Conservation (phyloP, 805 yeast species). For the Kluyveromyces starmeri region DNA sequence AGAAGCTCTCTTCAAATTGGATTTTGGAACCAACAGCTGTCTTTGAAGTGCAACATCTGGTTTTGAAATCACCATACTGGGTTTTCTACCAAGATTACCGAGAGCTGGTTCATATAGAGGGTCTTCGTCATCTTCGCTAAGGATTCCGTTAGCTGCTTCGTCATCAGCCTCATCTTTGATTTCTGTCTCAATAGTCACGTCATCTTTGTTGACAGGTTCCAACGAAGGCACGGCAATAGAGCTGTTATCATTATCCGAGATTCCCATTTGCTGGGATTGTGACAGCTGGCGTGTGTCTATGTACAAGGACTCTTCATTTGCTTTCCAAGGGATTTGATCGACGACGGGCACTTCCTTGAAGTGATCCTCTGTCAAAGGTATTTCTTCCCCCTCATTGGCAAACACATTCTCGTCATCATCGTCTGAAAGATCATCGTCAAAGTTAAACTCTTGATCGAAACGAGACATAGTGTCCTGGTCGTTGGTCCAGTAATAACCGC, state of each 20-base stretch:
- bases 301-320: slow-evolving; percentile 1
- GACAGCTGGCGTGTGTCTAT: background rate
- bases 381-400: slow-evolving; percentile 6
- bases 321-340: background rate
- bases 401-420: slow-evolving; percentile 19
- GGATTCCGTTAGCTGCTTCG: slow-evolving; percentile 2
- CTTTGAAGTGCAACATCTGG: background rate
- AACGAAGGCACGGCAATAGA: background rate
- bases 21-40: background rate
- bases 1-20: no score
- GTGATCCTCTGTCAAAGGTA: background rate
- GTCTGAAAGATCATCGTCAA: slow-evolving; percentile 21
- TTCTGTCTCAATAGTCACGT: background rate
- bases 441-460: slow-evolving; percentile 25
- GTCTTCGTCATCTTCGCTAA: slow-evolving; percentile 4
- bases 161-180: slow-evolving; percentile 3
- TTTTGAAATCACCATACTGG: slow-evolving; percentile 3
- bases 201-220: background rate
- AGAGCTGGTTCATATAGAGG: slow-evolving; percentile 5
- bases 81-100: background rate
- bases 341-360: background rate
- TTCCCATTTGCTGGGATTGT: no score
- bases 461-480: slow-evolving; percentile 24
- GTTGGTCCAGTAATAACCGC: slow-evolving; percentile 13
- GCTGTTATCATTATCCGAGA: background rate